A percentile compares a stretch with the other conserved stretches of the same genome.
These are phyloP conservation scores for Microbotryum scabiosae DNA, from an alignment of 1,284 basidiomycete species.

Conservation along the genomic window DNA sequence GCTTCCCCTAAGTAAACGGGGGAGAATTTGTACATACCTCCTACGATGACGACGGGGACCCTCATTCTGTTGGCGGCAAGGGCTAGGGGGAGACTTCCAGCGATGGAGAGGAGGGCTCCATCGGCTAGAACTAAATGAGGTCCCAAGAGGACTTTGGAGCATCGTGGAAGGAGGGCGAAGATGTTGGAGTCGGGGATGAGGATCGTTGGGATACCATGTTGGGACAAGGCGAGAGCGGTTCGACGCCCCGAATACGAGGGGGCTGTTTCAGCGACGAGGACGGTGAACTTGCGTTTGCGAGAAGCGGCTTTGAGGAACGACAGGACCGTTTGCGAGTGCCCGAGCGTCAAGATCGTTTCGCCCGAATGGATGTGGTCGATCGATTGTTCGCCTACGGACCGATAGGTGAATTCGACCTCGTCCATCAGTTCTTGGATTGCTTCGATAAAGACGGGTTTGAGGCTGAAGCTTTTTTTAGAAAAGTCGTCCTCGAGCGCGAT, in stretches of 20 bases:
- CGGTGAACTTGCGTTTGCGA: conserved; percentile 85
- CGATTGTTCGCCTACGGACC: conserved; percentile 87
- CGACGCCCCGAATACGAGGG: conserved; percentile 82
- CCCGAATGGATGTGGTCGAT: conserved; percentile 95
- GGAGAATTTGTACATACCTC: conserved; percentile 92
- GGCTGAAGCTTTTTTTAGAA: conserved; percentile 23
- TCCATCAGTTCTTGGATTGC: conserved; percentile 67
- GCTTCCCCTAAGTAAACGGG: conserved; percentile 89
- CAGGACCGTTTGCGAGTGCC: conserved; percentile 90
- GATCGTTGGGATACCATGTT: conserved; percentile 78
- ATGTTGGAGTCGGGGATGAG: conserved; percentile 92
- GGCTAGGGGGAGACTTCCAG: conserved; percentile 73
- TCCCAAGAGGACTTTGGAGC: conserved; percentile 90
- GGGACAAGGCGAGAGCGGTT: conserved; percentile 70
- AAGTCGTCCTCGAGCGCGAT: conserved; percentile 27
- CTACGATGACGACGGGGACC: conserved; percentile 87
- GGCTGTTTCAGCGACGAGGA: conserved; percentile 89
- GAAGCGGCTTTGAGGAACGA: conserved; percentile 84
- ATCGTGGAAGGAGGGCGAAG: conserved; percentile 90
- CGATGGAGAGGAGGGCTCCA: conserved; percentile 83
- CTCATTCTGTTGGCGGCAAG: conserved; percentile 85
- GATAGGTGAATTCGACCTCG: conserved; percentile 91
- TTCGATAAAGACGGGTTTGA: conserved; percentile 43
- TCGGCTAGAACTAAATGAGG: conserved; percentile 85
- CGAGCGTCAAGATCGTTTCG: conserved; percentile 91